Evolutionary conservation across 1,284 basidiomycete species (phyloP), one percentile per base, ranked within the genome.

Genomic region (Violaceomyces palustris): DNA sequence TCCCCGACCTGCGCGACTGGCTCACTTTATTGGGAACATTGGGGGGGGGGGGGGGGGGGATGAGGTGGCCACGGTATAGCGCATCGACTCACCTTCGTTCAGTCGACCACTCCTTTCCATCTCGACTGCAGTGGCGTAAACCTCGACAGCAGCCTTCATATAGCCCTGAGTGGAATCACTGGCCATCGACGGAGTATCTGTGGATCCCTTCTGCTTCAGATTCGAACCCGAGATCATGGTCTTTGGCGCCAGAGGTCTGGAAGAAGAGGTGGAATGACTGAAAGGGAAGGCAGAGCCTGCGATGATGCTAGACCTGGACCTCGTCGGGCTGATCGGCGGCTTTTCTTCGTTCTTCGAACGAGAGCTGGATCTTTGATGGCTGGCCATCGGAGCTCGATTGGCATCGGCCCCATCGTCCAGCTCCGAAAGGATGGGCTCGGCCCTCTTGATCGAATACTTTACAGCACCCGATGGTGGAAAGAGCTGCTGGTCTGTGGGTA

Each of bases 31-130:
- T 35, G 10, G n/a, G 27, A 28, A 10, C 27, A 28, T n/a, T n/a
- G n/a, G n/a, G n/a, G n/a, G n/a, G n/a, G n/a, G n/a, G n/a, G n/a
- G n/a, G n/a, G n/a, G n/a, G n/a, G n/a, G n/a, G n/a, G n/a, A n/a
- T n/a, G n/a, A n/a, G n/a, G n/a, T n/a, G n/a, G n/a, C n/a, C n/a
- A n/a, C n/a, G n/a, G n/a, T n/a, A n/a, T 9, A 28, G 27, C 33
- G 38, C 38, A 18, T 9, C 19, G 17, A 36, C 30, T 35, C 39
- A 41, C 29, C 39, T 18, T 65, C 32, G 26, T 64, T 58, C 8
- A 64, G 49, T 11, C 59, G 44, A 3, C 64, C 64, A 18, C 47
- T 50, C 15, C 64, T 46, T 31, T 68, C 65, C 43, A 53, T 56
- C 18, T 59, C 56, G 21, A 66, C 65, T 9, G 61, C 65, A 19